Conservation (phyloP, 2,329 filamentous ascomycete genomes). For the Sphaerulina populicola region DNA sequence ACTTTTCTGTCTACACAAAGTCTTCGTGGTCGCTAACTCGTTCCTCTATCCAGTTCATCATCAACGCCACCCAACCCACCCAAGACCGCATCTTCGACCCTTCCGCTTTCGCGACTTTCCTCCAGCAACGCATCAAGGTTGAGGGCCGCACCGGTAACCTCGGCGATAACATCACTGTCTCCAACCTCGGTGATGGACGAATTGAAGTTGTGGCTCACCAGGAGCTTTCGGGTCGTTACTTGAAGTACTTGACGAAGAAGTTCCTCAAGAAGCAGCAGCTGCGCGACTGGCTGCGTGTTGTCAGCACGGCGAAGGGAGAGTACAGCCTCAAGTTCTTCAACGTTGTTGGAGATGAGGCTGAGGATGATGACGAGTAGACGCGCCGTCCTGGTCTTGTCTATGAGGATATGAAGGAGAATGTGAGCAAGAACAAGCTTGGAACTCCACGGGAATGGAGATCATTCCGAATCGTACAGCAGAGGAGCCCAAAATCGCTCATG, state of each 20-base stretch:
- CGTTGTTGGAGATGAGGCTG: constrained; percentile 95
- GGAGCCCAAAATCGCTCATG: not conserved
- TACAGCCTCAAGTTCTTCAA: constrained; percentile 99
- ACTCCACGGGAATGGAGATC: not conserved
- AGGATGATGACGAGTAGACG: constrained; percentile 94
- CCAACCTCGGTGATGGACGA: constrained; percentile 89
- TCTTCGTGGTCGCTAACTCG: not conserved
- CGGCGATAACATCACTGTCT: constrained; percentile 83
- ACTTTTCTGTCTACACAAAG: not conserved
- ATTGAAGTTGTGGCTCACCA: constrained; percentile 96
- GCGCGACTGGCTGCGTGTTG: constrained; percentile 98
- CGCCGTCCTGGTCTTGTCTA: not conserved
- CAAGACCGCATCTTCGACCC: constrained; percentile 99
- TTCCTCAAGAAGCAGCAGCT: constrained; percentile 99
- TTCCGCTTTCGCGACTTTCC: constrained; percentile 98
- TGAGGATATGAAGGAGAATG: not conserved
- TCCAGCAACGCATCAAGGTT: constrained; percentile 99
- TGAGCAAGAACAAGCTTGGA: not conserved
- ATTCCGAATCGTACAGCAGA: not conserved
- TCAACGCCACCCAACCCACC: constrained; percentile 97
- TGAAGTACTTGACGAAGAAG: constrained; percentile 99
- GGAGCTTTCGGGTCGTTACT: constrained; percentile 95
- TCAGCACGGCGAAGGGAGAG: constrained; percentile 93
- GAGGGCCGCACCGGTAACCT: constrained; percentile 97
- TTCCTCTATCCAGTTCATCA: constrained; percentile 65